Evolutionary conservation across 768 basidiomycete genomes (phyloP).

Genomic region (Paxillus rubicundulus): DNA sequence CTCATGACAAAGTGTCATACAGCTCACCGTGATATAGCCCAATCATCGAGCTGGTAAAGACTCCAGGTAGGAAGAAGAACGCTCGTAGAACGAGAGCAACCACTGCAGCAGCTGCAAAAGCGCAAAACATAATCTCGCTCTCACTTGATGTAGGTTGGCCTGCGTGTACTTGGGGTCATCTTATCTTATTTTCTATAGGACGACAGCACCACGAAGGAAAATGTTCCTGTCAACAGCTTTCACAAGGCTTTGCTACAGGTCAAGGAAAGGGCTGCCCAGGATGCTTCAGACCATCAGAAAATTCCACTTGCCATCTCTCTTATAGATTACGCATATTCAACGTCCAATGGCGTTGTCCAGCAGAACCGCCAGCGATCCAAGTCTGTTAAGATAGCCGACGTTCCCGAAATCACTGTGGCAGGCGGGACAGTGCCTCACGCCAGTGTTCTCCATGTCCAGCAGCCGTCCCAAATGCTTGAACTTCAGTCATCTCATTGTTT

Average conservation of each 20-base stretch:
- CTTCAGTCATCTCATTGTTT: not conserved
- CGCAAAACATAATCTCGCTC: slow-evolving; percentile 38
- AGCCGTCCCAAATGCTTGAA: not conserved
- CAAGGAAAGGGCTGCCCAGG: slow-evolving; percentile 21
- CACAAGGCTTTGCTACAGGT: slow-evolving; percentile 43
- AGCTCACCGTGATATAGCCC: slow-evolving; percentile 40
- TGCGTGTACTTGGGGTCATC: not conserved
- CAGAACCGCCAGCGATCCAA: not conserved
- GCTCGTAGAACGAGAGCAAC: slow-evolving; percentile 50
- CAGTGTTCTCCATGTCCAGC: not conserved
- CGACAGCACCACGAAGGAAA: slow-evolving; percentile 37
- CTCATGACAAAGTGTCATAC: not conserved
- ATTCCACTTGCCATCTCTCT: not conserved
- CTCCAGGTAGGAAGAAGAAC: slow-evolving; percentile 71
- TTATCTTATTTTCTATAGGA: slow-evolving; percentile 30
- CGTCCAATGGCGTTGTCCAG: not conserved
- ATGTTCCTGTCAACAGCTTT: slow-evolving; percentile 44
- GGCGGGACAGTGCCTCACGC: slow-evolving; percentile 3
- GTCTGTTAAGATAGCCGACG: slow-evolving; percentile 4
- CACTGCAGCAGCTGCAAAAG: slow-evolving; percentile 41
- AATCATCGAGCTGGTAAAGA: slow-evolving; percentile 80
- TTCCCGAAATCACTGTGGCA: slow-evolving; percentile 7
- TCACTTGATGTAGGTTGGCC: slow-evolving; percentile 45
- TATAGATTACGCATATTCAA: not conserved
- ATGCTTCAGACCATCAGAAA: not conserved